Percentiles rank a stretch among this genome's conserved stretches.
phyloP scores from a whole-genome alignment of 306 rosid genomes.

The Elaeagnus macrophylla region DNA sequence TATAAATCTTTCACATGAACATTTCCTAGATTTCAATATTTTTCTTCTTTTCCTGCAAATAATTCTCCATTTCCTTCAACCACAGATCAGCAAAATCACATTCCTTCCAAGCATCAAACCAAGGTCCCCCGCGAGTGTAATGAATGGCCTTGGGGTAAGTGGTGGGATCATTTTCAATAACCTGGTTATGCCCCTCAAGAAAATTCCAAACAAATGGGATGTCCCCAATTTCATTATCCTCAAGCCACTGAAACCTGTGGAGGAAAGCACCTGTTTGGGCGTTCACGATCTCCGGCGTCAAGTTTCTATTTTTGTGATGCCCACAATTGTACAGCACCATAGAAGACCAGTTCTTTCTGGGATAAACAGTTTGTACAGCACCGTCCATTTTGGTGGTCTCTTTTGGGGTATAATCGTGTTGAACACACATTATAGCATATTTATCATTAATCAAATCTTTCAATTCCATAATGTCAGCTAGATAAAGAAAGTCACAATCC shows the following conservation, averaged over 20 bases:
- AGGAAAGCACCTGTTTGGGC: slow-evolving; percentile 25
- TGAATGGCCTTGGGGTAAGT: slow-evolving; percentile 44
- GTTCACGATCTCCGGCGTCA: neutral
- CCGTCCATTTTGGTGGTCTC: slow-evolving; percentile 62
- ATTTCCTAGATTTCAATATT: neutral
- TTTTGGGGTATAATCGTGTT: slow-evolving; percentile 48
- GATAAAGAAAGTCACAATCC: slow-evolving; percentile 51
- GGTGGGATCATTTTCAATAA: slow-evolving; percentile 27
- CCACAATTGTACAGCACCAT: slow-evolving; percentile 11
- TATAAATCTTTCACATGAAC: no score
- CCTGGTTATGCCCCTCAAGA: slow-evolving; percentile 51
- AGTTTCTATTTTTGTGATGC: slow-evolving; percentile 32
- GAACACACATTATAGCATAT: neutral
- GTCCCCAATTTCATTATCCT: slow-evolving; percentile 44
- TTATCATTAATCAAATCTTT: neutral
- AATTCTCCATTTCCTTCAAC: slow-evolving; percentile 46
- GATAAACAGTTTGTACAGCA: slow-evolving; percentile 50
- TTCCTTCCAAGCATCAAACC: slow-evolving; percentile 57
- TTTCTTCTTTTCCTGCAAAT: slow-evolving; percentile 24
- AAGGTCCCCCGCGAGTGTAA: slow-evolving; percentile 62
- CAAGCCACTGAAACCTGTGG: slow-evolving; percentile 65
- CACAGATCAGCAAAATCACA: slow-evolving; percentile 58
- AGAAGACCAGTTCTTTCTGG: slow-evolving; percentile 61
- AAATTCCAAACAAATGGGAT: slow-evolving; percentile 58
- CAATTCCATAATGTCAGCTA: neutral